Base-by-base conservation (phyloP, 306 rosid genomes). In the Fagus crenata region DNA sequence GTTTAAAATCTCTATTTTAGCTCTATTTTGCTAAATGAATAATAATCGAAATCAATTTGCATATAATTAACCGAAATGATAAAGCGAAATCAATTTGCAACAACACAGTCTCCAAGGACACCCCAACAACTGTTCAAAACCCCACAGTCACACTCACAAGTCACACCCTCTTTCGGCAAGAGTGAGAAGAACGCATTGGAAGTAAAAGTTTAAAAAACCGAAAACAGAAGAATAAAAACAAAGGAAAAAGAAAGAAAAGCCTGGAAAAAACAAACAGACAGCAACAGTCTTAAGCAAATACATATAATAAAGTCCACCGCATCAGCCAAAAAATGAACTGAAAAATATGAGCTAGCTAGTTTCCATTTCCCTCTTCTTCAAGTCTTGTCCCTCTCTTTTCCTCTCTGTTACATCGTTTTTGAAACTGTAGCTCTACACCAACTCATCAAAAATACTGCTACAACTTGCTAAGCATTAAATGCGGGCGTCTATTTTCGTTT, bases 301-400 rank as follows among this genome's bases (percentile, higher is more conserved):
- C 2, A 0, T 22, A 5, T 2, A 13, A 28, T 3, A 76, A 39
- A 7, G 37, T 76, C 78, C 87, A 81, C 72, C 74, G 78, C 77
- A 76, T 82, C 83, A 40, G 77, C 81, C 86, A 78, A 84, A 80
- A 72, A 51, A 71, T 55, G 33, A 53, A 49, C 72, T 46, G 67
- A 31, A 78, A 83, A 65, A 49, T 56, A 69, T 39, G 65, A 7
- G 53, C 60, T 71, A 13, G 60, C 8, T 71, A 3, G 4, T 4
- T 53, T 46, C 3, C 2, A 3, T 46, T 7, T 43, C 1, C 9
- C 14, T 46, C 51, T 46, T 9, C 51, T 2, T 9, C 14, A 4
- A 46, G 67, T 79, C 78, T 58, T 76, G 76, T 80, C 78, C 72
- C 75, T 85, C 53, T 85, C 14, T 7, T 1, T 42, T 11, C 7